These are phyloP conservation scores for Peterozyma xylosa DNA, from an alignment of 805 yeast species.

Conservation along the genomic window DNA sequence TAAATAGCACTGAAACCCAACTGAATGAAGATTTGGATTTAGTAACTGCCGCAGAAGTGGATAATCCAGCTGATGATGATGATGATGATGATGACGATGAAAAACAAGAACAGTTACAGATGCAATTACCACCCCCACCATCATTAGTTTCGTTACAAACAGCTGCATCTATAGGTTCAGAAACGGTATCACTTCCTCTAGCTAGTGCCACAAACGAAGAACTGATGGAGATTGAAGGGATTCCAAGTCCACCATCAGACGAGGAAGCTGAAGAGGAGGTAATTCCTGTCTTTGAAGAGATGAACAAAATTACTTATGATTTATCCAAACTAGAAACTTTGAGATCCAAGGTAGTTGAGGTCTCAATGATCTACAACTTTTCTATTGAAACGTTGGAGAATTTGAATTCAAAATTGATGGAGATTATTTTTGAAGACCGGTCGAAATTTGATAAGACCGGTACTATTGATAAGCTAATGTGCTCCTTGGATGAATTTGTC, in stretches of 20 bases:
- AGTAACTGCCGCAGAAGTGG: constrained; percentile 2
- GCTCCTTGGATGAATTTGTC: constrained; percentile 14
- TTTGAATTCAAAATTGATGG: constrained; percentile 62
- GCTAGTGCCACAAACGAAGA: constrained; percentile 2
- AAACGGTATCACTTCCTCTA: neutral
- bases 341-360: constrained; percentile 24
- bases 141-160: neutral
- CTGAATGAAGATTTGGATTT: neutral
- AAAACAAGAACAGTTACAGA: constrained; percentile 3
- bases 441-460: constrained; percentile 33
- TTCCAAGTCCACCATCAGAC: constrained; percentile 1
- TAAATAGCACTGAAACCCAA: neutral
- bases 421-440: constrained; percentile 65
- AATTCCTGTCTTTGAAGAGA: constrained; percentile 6
- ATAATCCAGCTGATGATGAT: constrained; percentile 2
- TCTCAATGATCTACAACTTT: constrained; percentile 24
- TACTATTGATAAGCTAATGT: constrained; percentile 25
- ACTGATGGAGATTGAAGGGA: neutral
- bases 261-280: constrained; percentile 12
- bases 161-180: neutral
- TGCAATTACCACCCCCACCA: neutral
- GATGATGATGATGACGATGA: constrained; percentile 3
- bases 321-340: constrained; percentile 19
- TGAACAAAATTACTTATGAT: constrained; percentile 23
- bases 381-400: constrained; percentile 53